A percentile compares a stretch with the other conserved stretches of the same genome.
These are phyloP conservation scores for Dicorynia guianensis DNA, from an alignment of 306 rosid species.

Conservation along the genomic window DNA sequence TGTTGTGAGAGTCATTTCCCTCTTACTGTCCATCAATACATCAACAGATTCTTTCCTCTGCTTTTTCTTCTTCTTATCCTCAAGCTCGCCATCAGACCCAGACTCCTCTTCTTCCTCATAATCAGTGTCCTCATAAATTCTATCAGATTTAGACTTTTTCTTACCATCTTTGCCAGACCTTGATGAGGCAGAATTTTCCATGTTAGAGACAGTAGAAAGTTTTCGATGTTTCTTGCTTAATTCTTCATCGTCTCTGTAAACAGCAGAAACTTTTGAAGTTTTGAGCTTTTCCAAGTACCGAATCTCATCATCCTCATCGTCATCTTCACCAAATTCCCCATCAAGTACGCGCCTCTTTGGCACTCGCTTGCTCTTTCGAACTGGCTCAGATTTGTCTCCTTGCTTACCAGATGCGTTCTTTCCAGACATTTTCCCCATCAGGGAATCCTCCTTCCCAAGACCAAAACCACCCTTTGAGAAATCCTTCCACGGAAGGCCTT, in stretches of 20 bases:
- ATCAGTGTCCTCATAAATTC: slow-evolving; percentile 48
- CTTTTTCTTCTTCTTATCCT: slow-evolving; percentile 67
- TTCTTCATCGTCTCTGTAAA: slow-evolving; percentile 76
- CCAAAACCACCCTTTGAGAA: slow-evolving; percentile 75
- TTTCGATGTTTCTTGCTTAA: slow-evolving; percentile 78
- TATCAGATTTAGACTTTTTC: slow-evolving; percentile 52
- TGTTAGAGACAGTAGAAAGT: slow-evolving; percentile 74
- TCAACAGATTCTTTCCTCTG: slow-evolving; percentile 86
- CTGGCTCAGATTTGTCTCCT: slow-evolving; percentile 71
- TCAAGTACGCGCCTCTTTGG: slow-evolving; percentile 78
- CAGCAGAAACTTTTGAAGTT: slow-evolving; percentile 70
- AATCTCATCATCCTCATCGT: slow-evolving; percentile 84
- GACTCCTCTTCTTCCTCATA: slow-evolving; percentile 75
- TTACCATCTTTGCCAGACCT: slow-evolving; percentile 47
- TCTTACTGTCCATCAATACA: slow-evolving; percentile 55
- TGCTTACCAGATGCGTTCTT: slow-evolving; percentile 60
- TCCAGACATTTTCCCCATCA: slow-evolving; percentile 62
- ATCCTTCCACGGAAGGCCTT: slow-evolving; percentile 97
- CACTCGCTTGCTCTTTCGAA: slow-evolving; percentile 85
- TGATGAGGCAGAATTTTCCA: slow-evolving; percentile 61
- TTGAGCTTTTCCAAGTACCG: slow-evolving; percentile 90
- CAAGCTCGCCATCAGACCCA: slow-evolving; percentile 75
- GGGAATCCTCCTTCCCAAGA: slow-evolving; percentile 67
- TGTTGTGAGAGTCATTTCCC: slow-evolving; percentile 66
- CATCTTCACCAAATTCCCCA: slow-evolving; percentile 74